Percentiles rank a stretch among this genome's conserved stretches.
Evolutionary conservation across 164 flowering plant species (phyloP).

Genomic region (Annona squamosa): DNA sequence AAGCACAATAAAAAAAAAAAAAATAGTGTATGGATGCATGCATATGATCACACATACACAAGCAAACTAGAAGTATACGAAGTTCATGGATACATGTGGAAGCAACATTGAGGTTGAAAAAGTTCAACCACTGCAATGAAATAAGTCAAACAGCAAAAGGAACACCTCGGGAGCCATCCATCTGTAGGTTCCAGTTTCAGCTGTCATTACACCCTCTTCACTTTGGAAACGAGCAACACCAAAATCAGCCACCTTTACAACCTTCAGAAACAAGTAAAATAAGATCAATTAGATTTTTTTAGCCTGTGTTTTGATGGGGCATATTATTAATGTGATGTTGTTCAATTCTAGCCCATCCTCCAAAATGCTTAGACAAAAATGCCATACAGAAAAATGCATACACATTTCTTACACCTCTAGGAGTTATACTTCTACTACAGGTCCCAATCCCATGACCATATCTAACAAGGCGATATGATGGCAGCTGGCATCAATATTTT

Average conservation of each 20-base stretch:
- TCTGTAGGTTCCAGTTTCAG: slow-evolving; percentile 95
- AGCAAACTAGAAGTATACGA: no score
- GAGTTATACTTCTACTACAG: background rate
- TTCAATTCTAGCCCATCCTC: background rate
- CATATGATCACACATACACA: no score
- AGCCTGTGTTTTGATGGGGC: background rate
- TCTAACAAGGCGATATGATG: no score
- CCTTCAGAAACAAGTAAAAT: slow-evolving; percentile 33
- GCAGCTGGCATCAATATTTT: no score
- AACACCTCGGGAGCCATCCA: slow-evolving; percentile 99
- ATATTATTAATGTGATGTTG: background rate
- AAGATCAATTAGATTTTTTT: slow-evolving; percentile 3
- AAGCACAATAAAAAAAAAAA: no score
- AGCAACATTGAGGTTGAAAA: no score
- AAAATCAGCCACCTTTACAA: slow-evolving; percentile 95
- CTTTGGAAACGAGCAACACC: slow-evolving; percentile 93
- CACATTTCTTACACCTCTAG: background rate
- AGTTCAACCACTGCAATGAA: no score
- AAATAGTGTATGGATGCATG: no score
- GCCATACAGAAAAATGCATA: background rate
- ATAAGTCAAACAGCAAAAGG: background rate
- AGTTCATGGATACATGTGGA: no score
- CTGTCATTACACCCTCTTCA: slow-evolving; percentile 89
- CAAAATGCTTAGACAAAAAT: background rate
- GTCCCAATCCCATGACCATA: no score